Evolutionary conservation across 2,329 filamentous ascomycete genomes (phyloP).

Genomic region (Fusarium sp.): DNA sequence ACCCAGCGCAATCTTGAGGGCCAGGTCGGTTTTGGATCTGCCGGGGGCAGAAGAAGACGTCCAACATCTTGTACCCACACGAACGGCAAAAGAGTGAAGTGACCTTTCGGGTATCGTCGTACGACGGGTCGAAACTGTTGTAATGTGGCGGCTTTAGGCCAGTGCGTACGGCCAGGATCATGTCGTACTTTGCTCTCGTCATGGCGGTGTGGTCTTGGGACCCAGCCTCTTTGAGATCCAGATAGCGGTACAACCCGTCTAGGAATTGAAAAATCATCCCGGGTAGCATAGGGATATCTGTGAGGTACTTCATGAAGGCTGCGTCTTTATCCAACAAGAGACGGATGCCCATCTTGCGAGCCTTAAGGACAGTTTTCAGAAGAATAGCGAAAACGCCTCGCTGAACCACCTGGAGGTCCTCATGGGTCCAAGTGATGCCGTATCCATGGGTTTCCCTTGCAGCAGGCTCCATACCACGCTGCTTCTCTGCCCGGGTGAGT

Average conservation of each 20-base stretch:
- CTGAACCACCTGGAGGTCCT: slow-evolving; percentile 42
- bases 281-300: slow-evolving; percentile 43
- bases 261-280: slow-evolving; percentile 44
- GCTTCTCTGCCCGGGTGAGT: not conserved
- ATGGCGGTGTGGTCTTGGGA: not conserved
- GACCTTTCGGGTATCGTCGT: not conserved
- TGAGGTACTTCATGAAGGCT: slow-evolving; percentile 45
- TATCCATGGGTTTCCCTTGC: slow-evolving; percentile 24
- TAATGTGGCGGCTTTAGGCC: slow-evolving; percentile 29
- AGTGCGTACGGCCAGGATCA: slow-evolving; percentile 46
- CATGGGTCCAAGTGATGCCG: slow-evolving; percentile 44
- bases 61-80: slow-evolving; percentile 46
- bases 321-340: slow-evolving; percentile 44
- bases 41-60: slow-evolving; percentile 43
- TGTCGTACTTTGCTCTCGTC: slow-evolving; percentile 43
- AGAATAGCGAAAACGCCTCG: slow-evolving; percentile 47
- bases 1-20: slow-evolving; percentile 43
- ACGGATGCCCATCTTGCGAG: slow-evolving; percentile 40
- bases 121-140: not conserved
- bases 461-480: not conserved
- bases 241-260: slow-evolving; percentile 46
- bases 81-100: slow-evolving; percentile 44
- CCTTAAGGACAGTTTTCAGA: slow-evolving; percentile 48
- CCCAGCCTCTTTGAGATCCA: slow-evolving; percentile 25
- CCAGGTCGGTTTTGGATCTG: not conserved